Conservation (phyloP, 805 yeast genomes). For the Jamesozyma hellenica region DNA sequence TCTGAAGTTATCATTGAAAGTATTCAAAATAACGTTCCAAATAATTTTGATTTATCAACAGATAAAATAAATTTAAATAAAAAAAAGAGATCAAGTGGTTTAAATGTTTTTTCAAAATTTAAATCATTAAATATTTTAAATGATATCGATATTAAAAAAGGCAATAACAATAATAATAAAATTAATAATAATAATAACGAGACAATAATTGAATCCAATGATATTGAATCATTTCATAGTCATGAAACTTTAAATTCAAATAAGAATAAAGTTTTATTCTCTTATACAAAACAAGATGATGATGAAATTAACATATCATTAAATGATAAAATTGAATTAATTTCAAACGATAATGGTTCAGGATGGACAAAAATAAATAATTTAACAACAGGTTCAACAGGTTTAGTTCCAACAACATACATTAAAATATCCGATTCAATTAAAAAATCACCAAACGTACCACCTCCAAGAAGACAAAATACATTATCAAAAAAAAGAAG, state of each 20-base stretch:
- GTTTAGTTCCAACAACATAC: conserved; percentile 82
- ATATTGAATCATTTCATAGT: conserved; percentile 6
- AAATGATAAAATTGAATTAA: conserved; percentile 51
- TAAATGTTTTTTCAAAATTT: conserved; percentile 38
- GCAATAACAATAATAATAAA: background rate
- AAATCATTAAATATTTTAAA: conserved; percentile 8
- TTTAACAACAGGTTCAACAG: conserved; percentile 39
- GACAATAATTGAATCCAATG: conserved; percentile 7
- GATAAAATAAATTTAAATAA: conserved; percentile 36
- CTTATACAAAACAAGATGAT: conserved; percentile 55
- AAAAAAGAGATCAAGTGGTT: conserved; percentile 33
- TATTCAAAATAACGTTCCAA: conserved; percentile 71
- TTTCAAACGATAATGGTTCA: conserved; percentile 71
- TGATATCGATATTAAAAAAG: background rate
- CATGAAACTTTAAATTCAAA: conserved; percentile 4
- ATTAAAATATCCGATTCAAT: conserved; percentile 36
- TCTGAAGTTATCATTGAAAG: conserved; percentile 86
- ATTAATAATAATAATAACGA: background rate
- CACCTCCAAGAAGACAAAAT: conserved; percentile 60
- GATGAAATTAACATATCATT: conserved; percentile 60
- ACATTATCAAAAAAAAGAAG: conserved; percentile 29
- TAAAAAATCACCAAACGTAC: conserved; percentile 56
- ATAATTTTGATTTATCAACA: conserved; percentile 54
- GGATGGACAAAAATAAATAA: conserved; percentile 79
- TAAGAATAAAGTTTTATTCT: conserved; percentile 47